Evolutionary conservation across 371 early-diverging fungal genomes (phyloP), one percentile per base, ranked within the genome.

Genomic region (Sporodiniella umbellata): DNA sequence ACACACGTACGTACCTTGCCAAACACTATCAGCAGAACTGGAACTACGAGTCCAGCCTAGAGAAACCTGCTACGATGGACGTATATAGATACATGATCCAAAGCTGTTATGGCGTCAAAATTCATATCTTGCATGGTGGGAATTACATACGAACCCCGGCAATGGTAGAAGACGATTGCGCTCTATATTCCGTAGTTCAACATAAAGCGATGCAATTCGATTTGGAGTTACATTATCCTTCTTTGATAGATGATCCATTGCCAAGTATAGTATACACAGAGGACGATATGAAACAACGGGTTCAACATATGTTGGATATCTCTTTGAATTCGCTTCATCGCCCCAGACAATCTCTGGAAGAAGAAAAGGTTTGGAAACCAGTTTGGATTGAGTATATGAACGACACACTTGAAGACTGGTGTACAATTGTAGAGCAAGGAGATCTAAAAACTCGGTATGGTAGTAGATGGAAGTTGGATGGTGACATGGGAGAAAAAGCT

Each of bases 351-450:
- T 57, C 45, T 5, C 46, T 54, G 21, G 51, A 60, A 6, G 44
- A 53, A 17, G 54, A 54, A 38, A 51, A 59, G 12, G 42, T 37
- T 1, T 51, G 56, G 54, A 65, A 65, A 22, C 54, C 61, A 2
- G 31, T 47, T n/a, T 67, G 68, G 68, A 54, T 67, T 4, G 60
- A 59, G 22, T 55, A 58, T 38, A 8, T 67, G 18, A 60, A 67
- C 15, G 63, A 62, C 23, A 57, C 54, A 0, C 22, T 67, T 17
- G 68, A 67, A 28, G 68, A 67, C 38, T 67, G 68, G 68, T 59
- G 61, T 39, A 54, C 38, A 18, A 50, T 58, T 37, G 23, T 42
- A 11, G 45, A 49, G 22, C 17, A 26, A 0, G 18, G 35, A 17
- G 51, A 56, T n/a, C n/a, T n/a, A n/a, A n/a, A 56, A 30, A 42